Percentiles rank a stretch among this genome's conserved stretches.
phyloP scores from a whole-genome alignment of 2,329 filamentous ascomycete genomes.

The Dryadomyces quercus-mongolicae region DNA sequence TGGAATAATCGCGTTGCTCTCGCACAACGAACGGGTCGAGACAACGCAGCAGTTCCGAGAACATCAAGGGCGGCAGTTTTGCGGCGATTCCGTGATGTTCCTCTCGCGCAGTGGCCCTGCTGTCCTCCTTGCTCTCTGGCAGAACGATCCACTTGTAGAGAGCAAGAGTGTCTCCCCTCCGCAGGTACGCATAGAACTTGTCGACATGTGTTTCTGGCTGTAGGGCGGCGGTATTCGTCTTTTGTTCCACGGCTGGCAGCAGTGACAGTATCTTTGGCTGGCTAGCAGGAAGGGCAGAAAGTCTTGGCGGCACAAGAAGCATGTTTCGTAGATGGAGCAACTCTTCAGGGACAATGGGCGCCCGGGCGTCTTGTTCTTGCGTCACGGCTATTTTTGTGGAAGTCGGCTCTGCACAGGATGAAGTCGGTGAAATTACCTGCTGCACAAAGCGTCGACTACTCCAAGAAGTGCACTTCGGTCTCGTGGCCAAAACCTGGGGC shows the following conservation, averaged over 20 bases:
- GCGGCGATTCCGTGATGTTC: slow-evolving; percentile 16
- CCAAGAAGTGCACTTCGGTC: no score
- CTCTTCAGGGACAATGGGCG: no score
- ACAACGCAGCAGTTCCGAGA: slow-evolving; percentile 50
- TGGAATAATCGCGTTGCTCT: slow-evolving; percentile 33
- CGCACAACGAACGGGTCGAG: slow-evolving; percentile 46
- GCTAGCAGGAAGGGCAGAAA: no score
- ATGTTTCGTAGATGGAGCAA: no score
- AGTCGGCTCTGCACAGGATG: no score
- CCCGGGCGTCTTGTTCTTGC: no score
- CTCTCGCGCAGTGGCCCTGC: neutral
- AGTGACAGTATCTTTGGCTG: no score
- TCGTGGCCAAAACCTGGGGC: no score
- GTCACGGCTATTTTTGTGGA: no score
- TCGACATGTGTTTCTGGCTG: neutral
- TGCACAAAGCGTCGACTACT: no score
- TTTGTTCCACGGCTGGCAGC: neutral
- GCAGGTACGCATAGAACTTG: neutral
- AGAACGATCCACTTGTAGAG: slow-evolving; percentile 3
- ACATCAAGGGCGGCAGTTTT: slow-evolving; percentile 37
- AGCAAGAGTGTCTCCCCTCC: neutral
- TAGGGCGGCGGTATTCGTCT: neutral
- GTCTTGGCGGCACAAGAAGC: no score
- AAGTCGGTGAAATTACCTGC: no score
- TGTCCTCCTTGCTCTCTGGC: neutral